A percentile compares a stretch with the other conserved stretches of the same genome.
These are phyloP conservation scores for Mallotus japonicus DNA, from an alignment of 441 rosid genomes.

Conservation along the genomic window DNA sequence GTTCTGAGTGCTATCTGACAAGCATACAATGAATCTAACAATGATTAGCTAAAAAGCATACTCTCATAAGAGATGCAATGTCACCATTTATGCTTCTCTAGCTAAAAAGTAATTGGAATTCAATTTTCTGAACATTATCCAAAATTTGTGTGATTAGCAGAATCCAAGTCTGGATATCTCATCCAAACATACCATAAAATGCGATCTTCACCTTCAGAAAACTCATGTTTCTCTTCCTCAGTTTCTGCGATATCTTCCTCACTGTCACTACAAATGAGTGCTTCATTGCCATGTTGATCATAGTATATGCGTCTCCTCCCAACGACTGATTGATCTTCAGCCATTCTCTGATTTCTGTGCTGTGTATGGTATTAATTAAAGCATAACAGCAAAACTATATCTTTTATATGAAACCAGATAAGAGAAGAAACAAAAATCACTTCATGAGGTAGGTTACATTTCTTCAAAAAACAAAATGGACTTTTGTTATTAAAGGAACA, in stretches of 20 bases:
- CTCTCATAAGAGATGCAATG: background rate
- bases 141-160: background rate
- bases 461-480: background rate
- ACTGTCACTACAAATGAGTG: constrained; percentile 70
- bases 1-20: background rate
- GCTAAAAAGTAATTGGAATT: background rate
- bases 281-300: constrained; percentile 83
- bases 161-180: background rate
- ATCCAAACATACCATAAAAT: constrained; percentile 57
- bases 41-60: background rate
- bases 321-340: constrained; percentile 77
- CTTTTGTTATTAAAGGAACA: background rate
- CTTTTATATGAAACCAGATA: constrained; percentile 16
- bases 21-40: background rate
- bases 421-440: constrained; percentile 11
- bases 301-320: constrained; percentile 82
- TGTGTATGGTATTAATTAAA: constrained; percentile 36
- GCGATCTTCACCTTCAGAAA: constrained; percentile 62
- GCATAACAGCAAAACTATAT: constrained; percentile 31
- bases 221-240: constrained; percentile 58
- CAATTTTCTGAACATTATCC: background rate
- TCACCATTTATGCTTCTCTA: background rate
- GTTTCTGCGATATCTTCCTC: constrained; percentile 67
- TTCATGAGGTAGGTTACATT: too few species aligned
- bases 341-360: constrained; percentile 87